Percentiles rank a stretch among this genome's conserved stretches.
Evolutionary conservation across 208 protist species (phyloP).

Genomic region (Herpetomonas samuelpessoai): DNA sequence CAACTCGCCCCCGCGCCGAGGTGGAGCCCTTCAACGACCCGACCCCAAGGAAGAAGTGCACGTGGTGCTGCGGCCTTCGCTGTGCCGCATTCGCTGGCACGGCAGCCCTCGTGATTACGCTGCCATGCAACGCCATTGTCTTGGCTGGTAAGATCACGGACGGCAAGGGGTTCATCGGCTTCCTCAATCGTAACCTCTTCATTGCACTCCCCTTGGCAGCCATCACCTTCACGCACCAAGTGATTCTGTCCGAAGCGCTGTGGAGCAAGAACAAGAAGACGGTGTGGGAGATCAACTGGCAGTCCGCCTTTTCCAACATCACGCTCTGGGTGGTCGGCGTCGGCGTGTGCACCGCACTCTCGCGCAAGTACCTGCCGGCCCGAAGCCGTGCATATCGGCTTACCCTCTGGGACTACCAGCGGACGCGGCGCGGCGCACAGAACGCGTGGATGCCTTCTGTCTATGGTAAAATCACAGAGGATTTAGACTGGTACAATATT

Average conservation of each 20-base stretch:
- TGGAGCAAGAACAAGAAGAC: conserved; percentile 87
- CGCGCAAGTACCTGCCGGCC: conserved; percentile 31
- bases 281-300: conserved; percentile 55
- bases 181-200: conserved; percentile 62
- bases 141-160: conserved; percentile 46
- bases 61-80: conserved; percentile 65
- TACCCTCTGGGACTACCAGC: conserved; percentile 76
- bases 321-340: conserved; percentile 40
- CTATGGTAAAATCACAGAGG: conserved; percentile 66
- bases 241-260: conserved; percentile 73
- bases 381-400: conserved; percentile 65
- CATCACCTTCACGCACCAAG: conserved; percentile 83
- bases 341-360: conserved; percentile 34
- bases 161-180: conserved; percentile 42
- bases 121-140: conserved; percentile 60
- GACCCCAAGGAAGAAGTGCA: conserved; percentile 64
- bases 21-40: conserved; percentile 52
- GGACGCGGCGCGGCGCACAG: conserved; percentile 51
- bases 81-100: conserved; percentile 37
- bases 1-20: conserved; percentile 36
- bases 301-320: conserved; percentile 63
- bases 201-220: conserved; percentile 59
- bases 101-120: conserved; percentile 38
- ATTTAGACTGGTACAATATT: conserved; percentile 83
- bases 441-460: conserved; percentile 58